These are phyloP conservation scores for Rhododendron williamsianum DNA, from an alignment of 148 eudicot species.

Conservation along the genomic window DNA sequence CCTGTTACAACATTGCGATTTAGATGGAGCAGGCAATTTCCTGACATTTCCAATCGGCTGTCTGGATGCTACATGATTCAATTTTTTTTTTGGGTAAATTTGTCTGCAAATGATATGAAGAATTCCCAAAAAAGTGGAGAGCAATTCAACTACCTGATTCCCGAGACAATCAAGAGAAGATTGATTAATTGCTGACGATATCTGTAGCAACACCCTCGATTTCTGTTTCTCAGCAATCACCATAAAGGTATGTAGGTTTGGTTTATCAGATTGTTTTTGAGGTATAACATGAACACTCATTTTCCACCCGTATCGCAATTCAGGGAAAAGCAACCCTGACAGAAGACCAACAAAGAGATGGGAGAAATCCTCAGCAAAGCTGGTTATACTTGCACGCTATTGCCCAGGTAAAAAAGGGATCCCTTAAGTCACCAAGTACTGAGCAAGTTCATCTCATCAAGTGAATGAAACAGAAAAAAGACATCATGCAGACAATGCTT, in stretches of 20 bases:
- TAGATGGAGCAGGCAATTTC: not conserved
- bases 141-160: slow-evolving; percentile 45
- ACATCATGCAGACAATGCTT: slow-evolving; percentile 5
- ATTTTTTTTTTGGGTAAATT: not conserved
- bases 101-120: not conserved
- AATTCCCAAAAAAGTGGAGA: not conserved
- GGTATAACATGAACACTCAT: slow-evolving; percentile 61
- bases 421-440: not conserved
- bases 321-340: slow-evolving; percentile 71
- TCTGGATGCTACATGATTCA: not conserved
- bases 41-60: not conserved
- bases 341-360: not conserved
- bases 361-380: not conserved
- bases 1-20: not conserved
- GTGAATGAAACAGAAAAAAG: not conserved
- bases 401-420: not conserved
- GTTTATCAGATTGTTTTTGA: slow-evolving; percentile 43
- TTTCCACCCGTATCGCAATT: slow-evolving; percentile 89
- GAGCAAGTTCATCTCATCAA: slow-evolving; percentile 1
- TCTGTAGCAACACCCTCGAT: slow-evolving; percentile 36
- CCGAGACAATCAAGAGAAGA: slow-evolving; percentile 30
- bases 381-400: slow-evolving; percentile 6
- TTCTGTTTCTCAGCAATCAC: slow-evolving; percentile 63
- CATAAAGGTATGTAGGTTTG: slow-evolving; percentile 68
- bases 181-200: slow-evolving; percentile 40